Base-by-base conservation (phyloP, 2,329 filamentous ascomycete genomes). In the Ceratocystis papillata region DNA sequence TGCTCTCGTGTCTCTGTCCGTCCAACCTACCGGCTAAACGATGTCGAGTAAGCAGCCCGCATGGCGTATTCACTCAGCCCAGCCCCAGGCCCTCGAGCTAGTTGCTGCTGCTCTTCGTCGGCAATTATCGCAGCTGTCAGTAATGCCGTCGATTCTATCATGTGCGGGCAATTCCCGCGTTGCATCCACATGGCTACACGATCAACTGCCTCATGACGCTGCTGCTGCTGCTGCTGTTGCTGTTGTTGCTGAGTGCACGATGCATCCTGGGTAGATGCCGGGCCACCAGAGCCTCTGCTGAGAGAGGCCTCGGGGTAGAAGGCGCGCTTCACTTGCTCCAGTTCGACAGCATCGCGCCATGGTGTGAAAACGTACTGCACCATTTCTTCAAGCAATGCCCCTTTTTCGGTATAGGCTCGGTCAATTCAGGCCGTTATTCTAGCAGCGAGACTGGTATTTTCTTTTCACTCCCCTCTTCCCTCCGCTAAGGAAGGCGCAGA, bases 101-200 rank as follows among this genome's bases (percentile, higher is more conserved):
- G 7, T 7, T 30, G 55, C 25, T 59, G 55, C 55, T 71, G 71
- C 46, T 73, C 73, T 68, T 79, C 78, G 76, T 91, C 88, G 72
- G 84, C 83, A 63, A 91, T 76, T 22, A 86, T 77, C 33, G 87
- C 88, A 68, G 87, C 84, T 70, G 83, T 83, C 67, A 94, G 78
- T 69, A 90, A 81, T 2, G 87, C 87, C 53, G 89, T 92, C 45
- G 87, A 88, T 76, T 93, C 89, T 65, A 93, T 82, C 75, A 90
- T 80, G 76, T 93, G 87, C 65, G 89, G 89, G 69, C 90, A 87
- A 71, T 84, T 84, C 69, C 86, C 86, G 73, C 87, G 83, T 72
- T 87, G 81, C 80, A 87, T 84, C 87, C 87, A 88, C 75, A 86
- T 81, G 53, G 81, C 80, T 62, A 86, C 83, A 63, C 80, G 78